phyloP scores from a whole-genome alignment of 116 monocot genomes.

The Phalaenopsis hybrid region DNA sequence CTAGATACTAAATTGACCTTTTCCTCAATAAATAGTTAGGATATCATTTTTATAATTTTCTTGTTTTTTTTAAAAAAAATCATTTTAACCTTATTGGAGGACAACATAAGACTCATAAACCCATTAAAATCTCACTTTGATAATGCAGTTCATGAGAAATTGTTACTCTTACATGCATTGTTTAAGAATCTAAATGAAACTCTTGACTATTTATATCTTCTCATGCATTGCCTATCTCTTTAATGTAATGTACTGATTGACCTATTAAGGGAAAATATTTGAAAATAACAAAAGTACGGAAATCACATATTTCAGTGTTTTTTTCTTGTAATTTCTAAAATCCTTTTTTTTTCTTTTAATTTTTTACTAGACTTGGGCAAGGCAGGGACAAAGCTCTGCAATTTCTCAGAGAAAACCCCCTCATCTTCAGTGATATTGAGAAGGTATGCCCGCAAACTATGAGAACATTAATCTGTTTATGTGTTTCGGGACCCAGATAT shows the following conservation, averaged over 20 bases:
- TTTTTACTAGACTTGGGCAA: conserved; percentile 74
- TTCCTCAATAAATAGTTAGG: no score
- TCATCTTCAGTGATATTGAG: conserved; percentile 65
- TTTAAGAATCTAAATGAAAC: background rate
- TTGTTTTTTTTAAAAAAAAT: background rate
- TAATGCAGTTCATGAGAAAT: background rate
- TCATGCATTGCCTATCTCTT: background rate
- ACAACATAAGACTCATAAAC: background rate
- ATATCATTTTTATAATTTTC: no score
- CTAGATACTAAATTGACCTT: no score
- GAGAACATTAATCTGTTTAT: background rate
- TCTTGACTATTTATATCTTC: background rate
- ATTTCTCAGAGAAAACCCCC: conserved; percentile 75
- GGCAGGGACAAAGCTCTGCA: conserved; percentile 88
- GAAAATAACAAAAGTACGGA: background rate
- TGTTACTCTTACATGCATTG: background rate
- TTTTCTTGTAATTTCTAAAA: background rate
- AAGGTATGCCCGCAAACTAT: conserved; percentile 35
- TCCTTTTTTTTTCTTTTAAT: conserved; percentile 1
- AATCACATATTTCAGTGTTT: background rate
- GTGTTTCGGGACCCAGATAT: background rate
- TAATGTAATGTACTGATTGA: background rate
- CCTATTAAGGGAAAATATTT: no score
- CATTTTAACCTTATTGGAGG: background rate
- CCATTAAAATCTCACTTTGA: background rate